phyloP scores from a whole-genome alignment of 495 filamentous ascomycete genomes.

The Geoglossum glabrum region DNA sequence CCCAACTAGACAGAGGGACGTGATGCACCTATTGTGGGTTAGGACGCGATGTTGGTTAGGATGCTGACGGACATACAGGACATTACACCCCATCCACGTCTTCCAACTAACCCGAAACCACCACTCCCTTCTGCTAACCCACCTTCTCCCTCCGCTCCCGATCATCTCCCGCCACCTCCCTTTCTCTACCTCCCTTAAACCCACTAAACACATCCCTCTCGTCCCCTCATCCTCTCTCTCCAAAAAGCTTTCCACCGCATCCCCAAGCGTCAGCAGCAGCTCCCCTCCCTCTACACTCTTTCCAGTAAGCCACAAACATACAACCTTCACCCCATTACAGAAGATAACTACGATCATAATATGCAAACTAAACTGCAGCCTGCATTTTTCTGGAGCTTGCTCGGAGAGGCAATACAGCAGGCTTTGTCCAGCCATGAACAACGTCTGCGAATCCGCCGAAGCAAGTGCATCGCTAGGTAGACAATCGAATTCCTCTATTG shows the following conservation, averaged over 20 bases:
- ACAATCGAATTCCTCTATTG: conserved; percentile 2
- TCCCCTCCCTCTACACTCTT: conserved; percentile 4
- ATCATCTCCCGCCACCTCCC: background rate
- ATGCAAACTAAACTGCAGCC: conserved; percentile 22
- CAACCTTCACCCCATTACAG: conserved; percentile 21
- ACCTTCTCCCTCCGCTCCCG: background rate
- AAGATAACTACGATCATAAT: conserved; percentile 23
- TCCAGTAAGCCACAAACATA: conserved; percentile 19
- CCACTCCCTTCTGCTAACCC: conserved; percentile 4
- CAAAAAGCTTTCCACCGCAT: conserved; percentile 30
- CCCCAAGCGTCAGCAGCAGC: conserved; percentile 29
- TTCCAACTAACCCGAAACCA: conserved; percentile 8
- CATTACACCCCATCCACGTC: conserved; percentile 10
- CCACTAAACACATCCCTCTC: conserved; percentile 14
- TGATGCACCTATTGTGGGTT: background rate
- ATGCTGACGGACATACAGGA: conserved; percentile 7
- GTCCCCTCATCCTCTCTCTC: conserved; percentile 21
- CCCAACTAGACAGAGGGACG: background rate
- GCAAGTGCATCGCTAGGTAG: background rate
- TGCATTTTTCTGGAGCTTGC: conserved; percentile 17
- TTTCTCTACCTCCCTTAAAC: conserved; percentile 8
- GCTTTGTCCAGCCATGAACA: conserved; percentile 5
- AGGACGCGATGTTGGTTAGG: background rate
- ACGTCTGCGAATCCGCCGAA: conserved; percentile 5
- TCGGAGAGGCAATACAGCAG: conserved; percentile 25